Evolutionary conservation across 306 rosid species (phyloP), one percentile per base, ranked within the genome.

Genomic region (Nissolia schottii): DNA sequence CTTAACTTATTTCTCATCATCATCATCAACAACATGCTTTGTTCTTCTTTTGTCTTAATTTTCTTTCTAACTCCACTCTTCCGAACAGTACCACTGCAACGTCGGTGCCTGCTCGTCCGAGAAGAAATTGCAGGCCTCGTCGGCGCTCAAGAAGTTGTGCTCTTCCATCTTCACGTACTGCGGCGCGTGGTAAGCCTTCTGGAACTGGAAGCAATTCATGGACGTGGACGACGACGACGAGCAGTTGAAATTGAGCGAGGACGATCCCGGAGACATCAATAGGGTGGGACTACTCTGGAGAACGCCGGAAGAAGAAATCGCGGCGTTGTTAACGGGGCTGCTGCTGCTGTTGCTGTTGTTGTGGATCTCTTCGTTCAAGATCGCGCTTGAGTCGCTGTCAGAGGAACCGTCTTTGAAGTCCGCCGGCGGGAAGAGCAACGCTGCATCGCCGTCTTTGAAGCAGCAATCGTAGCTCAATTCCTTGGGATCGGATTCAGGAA

Each of bases 41-140:
- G 1, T 20, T 31, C 22, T 62, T 53, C 12, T 41, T 25, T 5
- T 29, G 8, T 18, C 13, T 15, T 6, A 8, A 3, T 12, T 2
- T 0, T 19, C 23, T 3, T 40, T 1, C 32, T 59, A 88, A 65
- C 68, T 86, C 96, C 96, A 90, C 37, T 83, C 90, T 9, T 90
- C 95, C 0, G 86, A 61, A 74, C 82, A 82, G 83, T 86, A 91
- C 99, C 99, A 94, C 23, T 66, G 98, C 60, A 94, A 85, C 3
- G 89, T 87, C 0, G 99, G 99, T 41, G 99, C 70, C 81, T 89
- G 99, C 35, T 91, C 99, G 22, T 91, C 99, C 0, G 97, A 79
- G 77, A 94, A 94, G 88, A 94, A 91, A 78, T 87, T 73, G 64
- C 96, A 89, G 5, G 91, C 63, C 66, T 94, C 99, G 16, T 94